These are phyloP conservation scores for Talaromyces sp. DNA, from an alignment of 2,329 filamentous ascomycete species.

Conservation along the genomic window DNA sequence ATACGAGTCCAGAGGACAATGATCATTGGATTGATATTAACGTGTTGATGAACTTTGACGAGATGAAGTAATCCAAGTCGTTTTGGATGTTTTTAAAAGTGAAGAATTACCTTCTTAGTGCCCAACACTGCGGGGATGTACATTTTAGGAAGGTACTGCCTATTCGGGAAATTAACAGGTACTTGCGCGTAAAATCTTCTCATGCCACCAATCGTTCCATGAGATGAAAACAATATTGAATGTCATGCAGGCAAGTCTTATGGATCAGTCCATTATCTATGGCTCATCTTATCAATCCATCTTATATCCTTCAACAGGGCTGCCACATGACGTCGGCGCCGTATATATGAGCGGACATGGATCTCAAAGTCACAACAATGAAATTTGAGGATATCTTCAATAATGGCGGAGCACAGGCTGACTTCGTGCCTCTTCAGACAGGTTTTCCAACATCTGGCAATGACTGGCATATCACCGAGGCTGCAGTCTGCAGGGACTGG, in stretches of 20 bases:
- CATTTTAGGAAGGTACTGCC: slow-evolving; percentile 3
- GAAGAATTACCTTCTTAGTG: background rate
- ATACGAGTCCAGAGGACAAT: background rate
- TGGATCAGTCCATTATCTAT: background rate
- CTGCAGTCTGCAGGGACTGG: too few relatives aligned
- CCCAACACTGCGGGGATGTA: background rate
- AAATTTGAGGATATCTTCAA: too few relatives aligned
- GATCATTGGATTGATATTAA: background rate
- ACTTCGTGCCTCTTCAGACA: too few relatives aligned
- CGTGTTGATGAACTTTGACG: background rate
- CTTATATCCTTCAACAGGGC: background rate
- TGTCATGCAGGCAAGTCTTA: background rate
- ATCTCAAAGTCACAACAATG: too few relatives aligned
- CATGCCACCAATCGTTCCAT: background rate
- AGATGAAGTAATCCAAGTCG: background rate
- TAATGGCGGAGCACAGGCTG: too few relatives aligned
- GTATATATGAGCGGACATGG: too few relatives aligned
- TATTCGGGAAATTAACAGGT: background rate
- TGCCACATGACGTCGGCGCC: too few relatives aligned
- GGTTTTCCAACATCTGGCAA: too few relatives aligned
- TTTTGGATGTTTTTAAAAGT: background rate
- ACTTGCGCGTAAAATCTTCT: background rate
- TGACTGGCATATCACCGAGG: too few relatives aligned
- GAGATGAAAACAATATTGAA: background rate
- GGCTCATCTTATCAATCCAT: background rate